Conservation (phyloP, 2,329 filamentous ascomycete genomes). For the Diplodia scrobiculata region DNA sequence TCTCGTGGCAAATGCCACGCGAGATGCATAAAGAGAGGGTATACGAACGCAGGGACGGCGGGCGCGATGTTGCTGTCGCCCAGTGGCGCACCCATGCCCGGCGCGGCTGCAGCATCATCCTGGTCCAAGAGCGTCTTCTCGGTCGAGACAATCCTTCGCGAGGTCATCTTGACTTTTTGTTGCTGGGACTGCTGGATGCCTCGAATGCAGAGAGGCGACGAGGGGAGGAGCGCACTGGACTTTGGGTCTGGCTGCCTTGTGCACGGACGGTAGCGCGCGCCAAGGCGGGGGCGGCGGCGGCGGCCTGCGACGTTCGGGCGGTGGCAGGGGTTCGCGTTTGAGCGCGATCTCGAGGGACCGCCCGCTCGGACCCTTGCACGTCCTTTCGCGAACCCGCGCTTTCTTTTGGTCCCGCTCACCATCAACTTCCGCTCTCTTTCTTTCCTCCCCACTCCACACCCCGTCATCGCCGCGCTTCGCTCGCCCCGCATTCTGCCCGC, state of each 20-base stretch:
- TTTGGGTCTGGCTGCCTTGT: neutral
- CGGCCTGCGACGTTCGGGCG: neutral
- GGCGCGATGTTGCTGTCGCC: constrained; percentile 73
- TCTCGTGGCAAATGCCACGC: neutral
- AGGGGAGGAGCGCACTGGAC: neutral
- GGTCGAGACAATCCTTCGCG: constrained; percentile 64
- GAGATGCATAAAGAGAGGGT: constrained; percentile 3
- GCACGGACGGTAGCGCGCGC: constrained; percentile 1
- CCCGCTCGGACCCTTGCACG: constrained; percentile 10
- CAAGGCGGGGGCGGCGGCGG: neutral
- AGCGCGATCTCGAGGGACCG: neutral
- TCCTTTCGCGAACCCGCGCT: constrained; percentile 6
- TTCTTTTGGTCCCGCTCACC: neutral
- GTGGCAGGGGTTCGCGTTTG: constrained; percentile 9
- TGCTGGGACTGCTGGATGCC: constrained; percentile 19
- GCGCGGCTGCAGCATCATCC: constrained; percentile 38
- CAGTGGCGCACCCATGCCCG: constrained; percentile 42
- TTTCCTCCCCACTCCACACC: neutral
- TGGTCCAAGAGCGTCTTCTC: constrained; percentile 65
- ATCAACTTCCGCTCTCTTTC: neutral
- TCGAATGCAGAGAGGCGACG: neutral
- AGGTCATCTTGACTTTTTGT: constrained; percentile 59
- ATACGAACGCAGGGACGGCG: constrained; percentile 74
- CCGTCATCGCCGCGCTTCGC: neutral
- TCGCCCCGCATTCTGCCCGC: neutral